phyloP scores from a whole-genome alignment of 2,329 filamentous ascomycete genomes.

The Hymenoscyphus scutula region DNA sequence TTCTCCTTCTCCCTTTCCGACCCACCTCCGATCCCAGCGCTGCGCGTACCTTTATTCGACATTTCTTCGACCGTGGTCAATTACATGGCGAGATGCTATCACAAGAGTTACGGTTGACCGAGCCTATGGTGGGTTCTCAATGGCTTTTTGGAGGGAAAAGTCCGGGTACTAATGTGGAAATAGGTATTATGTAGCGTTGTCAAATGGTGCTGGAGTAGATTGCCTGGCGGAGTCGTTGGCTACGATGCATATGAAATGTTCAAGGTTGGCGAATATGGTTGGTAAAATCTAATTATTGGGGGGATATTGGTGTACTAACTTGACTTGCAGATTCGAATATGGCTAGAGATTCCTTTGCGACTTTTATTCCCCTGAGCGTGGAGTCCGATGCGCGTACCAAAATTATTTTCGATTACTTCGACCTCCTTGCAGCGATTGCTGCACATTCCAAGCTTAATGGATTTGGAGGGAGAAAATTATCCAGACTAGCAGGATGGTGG shows the following conservation, averaged over 20 bases:
- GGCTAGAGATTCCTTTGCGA: slow-evolving; percentile 90
- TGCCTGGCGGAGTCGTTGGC: slow-evolving; percentile 86
- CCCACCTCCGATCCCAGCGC: slow-evolving; percentile 89
- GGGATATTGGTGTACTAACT: slow-evolving; percentile 12
- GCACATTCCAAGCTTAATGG: slow-evolving; percentile 93
- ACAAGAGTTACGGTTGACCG: slow-evolving; percentile 87
- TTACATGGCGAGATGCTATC: slow-evolving; percentile 68
- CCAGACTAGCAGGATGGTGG: slow-evolving; percentile 97
- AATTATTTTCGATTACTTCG: slow-evolving; percentile 96
- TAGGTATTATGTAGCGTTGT: slow-evolving; percentile 89
- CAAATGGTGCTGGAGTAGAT: slow-evolving; percentile 98
- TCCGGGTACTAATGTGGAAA: slow-evolving; percentile 28
- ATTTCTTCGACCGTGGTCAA: slow-evolving; percentile 77
- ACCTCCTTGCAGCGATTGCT: slow-evolving; percentile 84
- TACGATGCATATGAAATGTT: slow-evolving; percentile 98
- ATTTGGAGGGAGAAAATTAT: slow-evolving; percentile 88
- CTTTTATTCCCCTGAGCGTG: slow-evolving; percentile 91
- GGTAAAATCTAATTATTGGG: slow-evolving; percentile 21
- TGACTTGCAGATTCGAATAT: slow-evolving; percentile 73
- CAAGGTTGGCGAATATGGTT: slow-evolving; percentile 89
- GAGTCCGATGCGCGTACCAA: slow-evolving; percentile 80
- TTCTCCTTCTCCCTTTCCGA: slow-evolving; percentile 90
- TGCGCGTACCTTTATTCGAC: slow-evolving; percentile 86
- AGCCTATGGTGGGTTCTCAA: slow-evolving; percentile 75
- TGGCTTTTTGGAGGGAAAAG: slow-evolving; percentile 12